Conservation (phyloP, 225 moss, liverwort and hornwort species). For the Sphagnum contortum region DNA sequence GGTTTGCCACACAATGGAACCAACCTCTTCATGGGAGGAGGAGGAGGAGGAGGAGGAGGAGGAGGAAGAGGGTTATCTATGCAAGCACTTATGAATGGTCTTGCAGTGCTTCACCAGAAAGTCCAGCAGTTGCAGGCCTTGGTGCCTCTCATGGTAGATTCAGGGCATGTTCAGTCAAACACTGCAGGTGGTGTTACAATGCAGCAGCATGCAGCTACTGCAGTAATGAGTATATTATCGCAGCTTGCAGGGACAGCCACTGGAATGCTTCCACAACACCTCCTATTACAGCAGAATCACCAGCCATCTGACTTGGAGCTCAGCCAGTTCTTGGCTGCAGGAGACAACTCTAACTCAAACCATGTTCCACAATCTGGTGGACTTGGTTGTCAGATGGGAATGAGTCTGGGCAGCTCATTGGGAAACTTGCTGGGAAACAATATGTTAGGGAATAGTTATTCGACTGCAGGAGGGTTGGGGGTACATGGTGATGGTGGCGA, state of each 20-base stretch:
- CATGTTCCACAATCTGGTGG: conserved; percentile 27
- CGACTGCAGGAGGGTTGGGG: too few relatives aligned
- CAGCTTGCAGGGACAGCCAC: conserved; percentile 69
- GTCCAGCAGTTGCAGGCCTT: conserved; percentile 73
- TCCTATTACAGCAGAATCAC: conserved; percentile 10
- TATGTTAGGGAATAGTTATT: conserved; percentile 2
- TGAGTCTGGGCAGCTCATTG: conserved; percentile 8
- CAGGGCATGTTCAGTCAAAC: conserved; percentile 28
- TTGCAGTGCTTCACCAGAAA: conserved; percentile 64
- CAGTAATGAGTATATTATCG: conserved; percentile 52
- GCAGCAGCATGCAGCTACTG: conserved; percentile 56
- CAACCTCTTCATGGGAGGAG: conserved; percentile 29
- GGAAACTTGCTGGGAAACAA: conserved; percentile 22
- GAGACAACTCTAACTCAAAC: conserved; percentile 22
- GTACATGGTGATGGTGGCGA: not conserved
- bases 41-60: conserved; percentile 10
- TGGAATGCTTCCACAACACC: conserved; percentile 33
- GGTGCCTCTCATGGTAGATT: conserved; percentile 58
- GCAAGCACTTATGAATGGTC: conserved; percentile 52
- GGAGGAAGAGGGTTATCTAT: not conserved
- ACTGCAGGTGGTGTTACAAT: conserved; percentile 36
- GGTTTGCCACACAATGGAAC: conserved; percentile 13
- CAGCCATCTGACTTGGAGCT: conserved; percentile 28
- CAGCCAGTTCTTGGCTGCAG: conserved; percentile 46
- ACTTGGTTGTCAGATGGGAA: conserved; percentile 7